Base-by-base conservation (phyloP, 257 asterid species). In the Orobanche coerulescens region DNA sequence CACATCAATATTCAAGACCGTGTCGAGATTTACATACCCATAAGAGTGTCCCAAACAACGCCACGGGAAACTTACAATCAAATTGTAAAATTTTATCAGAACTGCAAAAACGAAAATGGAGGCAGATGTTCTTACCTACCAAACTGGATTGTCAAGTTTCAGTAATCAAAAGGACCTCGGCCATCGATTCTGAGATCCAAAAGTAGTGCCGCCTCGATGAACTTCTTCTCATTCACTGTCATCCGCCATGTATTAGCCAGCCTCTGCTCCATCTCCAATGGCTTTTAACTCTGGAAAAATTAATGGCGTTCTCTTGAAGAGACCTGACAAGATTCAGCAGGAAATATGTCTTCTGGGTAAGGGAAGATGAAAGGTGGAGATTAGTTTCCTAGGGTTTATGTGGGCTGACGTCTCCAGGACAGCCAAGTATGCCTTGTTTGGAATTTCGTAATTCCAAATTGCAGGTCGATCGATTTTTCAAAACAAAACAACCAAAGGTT, bases 101-200 rank as follows among this genome's bases (percentile, higher is more conserved):
- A 40, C 6, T 23, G 15, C 10, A 15, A 37, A 34, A 9, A 58
- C 8, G 2, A 30, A 60, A 53, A 65, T 36, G 30, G 30, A 13
- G 13, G 33, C 15, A 2, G 14, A 20, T 62, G 25, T 36, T 28
- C 81, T 68, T 79, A 86, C 96, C 87, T 71, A 31, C 94, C 95
- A 43, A 86, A 88, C 80, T 81, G 84, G 77, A 92, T 72, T 4
- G 71, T 77, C 31, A 92, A 59, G 14, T 76, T 78, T 23, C 96
- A 80, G 63, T 79, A 88, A 65, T 92, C 96, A 72, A 84, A 92
- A 8, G 91, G 95, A 26, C 84, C 81, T n/a, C 96, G 93, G 4
- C 96, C 95, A 63, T 92, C 98, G 24, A 75, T 67, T 78, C 98
- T 84, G 16, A 92, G 84, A 70, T 84, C 96, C 19, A 91, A 81